These are phyloP conservation scores for Globisporangium spinosum DNA, from an alignment of 352 stramenopile genomes.

Conservation along the genomic window DNA sequence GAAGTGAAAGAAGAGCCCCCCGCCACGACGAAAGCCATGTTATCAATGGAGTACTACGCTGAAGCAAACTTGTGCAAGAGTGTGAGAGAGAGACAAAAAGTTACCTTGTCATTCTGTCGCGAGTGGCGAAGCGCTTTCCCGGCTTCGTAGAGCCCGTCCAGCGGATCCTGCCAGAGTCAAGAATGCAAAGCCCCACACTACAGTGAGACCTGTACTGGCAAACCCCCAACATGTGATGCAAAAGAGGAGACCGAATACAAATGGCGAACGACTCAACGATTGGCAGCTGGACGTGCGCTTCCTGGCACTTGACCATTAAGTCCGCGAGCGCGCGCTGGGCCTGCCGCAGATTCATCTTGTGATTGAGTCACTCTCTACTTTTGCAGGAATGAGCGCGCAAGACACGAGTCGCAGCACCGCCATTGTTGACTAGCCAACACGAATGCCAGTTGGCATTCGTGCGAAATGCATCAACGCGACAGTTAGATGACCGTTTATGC, in stretches of 20 bases:
- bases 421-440: too few relatives aligned
- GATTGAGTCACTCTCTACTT: not conserved
- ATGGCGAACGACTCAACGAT: conserved; percentile 22
- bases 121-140: conserved; percentile 42
- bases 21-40: not conserved
- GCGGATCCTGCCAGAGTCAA: conserved; percentile 27
- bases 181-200: too few relatives aligned
- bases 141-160: conserved; percentile 34
- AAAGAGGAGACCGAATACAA: not conserved
- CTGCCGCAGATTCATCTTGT: conserved; percentile 58
- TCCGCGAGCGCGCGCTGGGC: conserved; percentile 57
- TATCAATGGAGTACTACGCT: not conserved
- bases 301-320: conserved; percentile 58
- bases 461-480: too few relatives aligned
- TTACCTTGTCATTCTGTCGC: conserved; percentile 36
- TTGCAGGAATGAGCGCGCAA: not conserved
- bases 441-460: too few relatives aligned
- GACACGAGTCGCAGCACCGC: too few relatives aligned
- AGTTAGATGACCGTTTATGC: too few relatives aligned
- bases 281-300: conserved; percentile 51
- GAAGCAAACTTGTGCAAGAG: not conserved
- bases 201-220: not conserved
- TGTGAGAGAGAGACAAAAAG: not conserved
- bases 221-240: not conserved
- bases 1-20: not conserved